phyloP scores from a whole-genome alignment of 2,329 filamentous ascomycete species.

The Aspergillus japonicus region DNA sequence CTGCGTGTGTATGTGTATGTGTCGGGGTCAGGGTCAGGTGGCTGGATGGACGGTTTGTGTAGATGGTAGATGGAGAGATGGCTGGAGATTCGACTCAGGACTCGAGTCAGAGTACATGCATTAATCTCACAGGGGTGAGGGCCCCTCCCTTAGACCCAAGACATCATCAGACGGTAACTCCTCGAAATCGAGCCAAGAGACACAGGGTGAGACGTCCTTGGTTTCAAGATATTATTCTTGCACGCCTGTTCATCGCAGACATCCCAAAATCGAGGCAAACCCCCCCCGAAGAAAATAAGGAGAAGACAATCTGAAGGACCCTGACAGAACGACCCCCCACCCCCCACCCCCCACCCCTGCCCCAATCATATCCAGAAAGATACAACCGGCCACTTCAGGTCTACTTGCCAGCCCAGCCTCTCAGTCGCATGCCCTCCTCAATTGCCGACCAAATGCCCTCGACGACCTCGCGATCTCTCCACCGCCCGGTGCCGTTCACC shows the following conservation, averaged over 20 bases:
- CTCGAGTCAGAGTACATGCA: too few relatives aligned
- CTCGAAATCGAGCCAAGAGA: background rate
- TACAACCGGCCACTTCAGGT: background rate
- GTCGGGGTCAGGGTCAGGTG: too few relatives aligned
- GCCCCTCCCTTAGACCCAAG: background rate
- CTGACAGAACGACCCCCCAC: too few relatives aligned
- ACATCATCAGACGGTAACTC: background rate
- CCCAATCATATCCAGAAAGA: background rate
- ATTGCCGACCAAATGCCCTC: conserved; percentile 90
- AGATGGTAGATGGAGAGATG: too few relatives aligned
- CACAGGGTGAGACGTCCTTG: background rate
- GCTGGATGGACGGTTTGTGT: too few relatives aligned
- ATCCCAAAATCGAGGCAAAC: background rate
- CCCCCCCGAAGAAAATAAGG: background rate
- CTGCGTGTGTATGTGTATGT: too few relatives aligned
- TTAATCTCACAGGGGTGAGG: background rate
- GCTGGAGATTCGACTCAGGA: too few relatives aligned
- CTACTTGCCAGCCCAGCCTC: conserved; percentile 65
- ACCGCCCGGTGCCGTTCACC: conserved; percentile 49
- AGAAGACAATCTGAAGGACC: background rate
- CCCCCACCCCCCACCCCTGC: too few relatives aligned
- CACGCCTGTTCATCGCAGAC: background rate
- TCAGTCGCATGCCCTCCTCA: conserved; percentile 80
- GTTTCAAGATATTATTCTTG: background rate
- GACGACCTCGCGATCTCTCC: conserved; percentile 88